These are phyloP conservation scores for Crotalaria pallida DNA, from an alignment of 306 rosid species.

Conservation along the genomic window DNA sequence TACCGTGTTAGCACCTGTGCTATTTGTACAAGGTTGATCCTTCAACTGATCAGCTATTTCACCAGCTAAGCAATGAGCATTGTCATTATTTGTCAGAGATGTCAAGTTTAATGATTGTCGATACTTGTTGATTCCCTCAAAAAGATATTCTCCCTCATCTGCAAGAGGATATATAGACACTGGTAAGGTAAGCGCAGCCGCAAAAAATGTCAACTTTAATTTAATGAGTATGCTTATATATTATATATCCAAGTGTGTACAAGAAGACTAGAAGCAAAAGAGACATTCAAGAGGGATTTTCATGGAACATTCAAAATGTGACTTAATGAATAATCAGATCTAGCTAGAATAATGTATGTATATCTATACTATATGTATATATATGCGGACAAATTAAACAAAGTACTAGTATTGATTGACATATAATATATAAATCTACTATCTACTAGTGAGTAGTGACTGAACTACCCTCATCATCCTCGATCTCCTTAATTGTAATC, in stretches of 20 bases:
- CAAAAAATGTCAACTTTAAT: slow-evolving; percentile 11
- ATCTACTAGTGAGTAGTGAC: too few species aligned
- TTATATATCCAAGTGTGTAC: too few species aligned
- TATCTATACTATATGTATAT: too few species aligned
- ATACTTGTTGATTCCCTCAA: slow-evolving; percentile 61
- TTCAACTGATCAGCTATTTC: slow-evolving; percentile 71
- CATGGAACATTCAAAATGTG: not conserved
- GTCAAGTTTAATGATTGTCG: slow-evolving; percentile 58
- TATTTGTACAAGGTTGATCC: slow-evolving; percentile 76
- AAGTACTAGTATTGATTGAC: too few species aligned
- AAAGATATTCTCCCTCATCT: slow-evolving; percentile 70
- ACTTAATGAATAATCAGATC: too few species aligned
- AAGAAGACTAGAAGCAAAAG: slow-evolving; percentile 27
- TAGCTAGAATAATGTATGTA: too few species aligned
- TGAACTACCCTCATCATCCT: too few species aligned
- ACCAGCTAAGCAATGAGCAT: slow-evolving; percentile 78
- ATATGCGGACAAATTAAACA: too few species aligned
- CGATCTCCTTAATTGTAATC: too few species aligned
- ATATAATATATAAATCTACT: too few species aligned
- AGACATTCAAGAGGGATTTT: not conserved
- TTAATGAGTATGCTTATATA: not conserved
- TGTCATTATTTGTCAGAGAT: slow-evolving; percentile 47
- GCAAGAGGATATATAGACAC: slow-evolving; percentile 20
- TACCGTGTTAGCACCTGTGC: slow-evolving; percentile 82
- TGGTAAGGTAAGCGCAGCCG: not conserved